Evolutionary conservation across 176 grass and related monocot species (phyloP), one percentile per base, ranked within the genome.

Genomic region (Bolboschoenus planiculmis): DNA sequence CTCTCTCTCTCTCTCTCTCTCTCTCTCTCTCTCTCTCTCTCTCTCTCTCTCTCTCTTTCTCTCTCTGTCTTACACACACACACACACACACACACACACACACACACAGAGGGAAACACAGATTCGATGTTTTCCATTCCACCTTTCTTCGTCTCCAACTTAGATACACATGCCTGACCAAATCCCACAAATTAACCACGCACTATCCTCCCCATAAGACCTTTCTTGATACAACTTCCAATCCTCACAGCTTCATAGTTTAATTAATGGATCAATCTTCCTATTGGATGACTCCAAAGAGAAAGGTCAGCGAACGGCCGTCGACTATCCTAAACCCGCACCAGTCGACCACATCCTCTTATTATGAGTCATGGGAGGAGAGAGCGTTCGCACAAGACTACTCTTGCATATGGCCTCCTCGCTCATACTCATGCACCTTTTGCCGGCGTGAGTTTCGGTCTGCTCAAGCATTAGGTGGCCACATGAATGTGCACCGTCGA

Each of bases 401-500:
- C 42, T 85, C 87, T 48, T 87, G 89, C 73, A 86, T 90, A 53
- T 94, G 92, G 92, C 92, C 92, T 47, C 92, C 92, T 84, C 81
- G 92, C 54, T 94, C 89, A 44, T 94, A 94, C 87, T 81, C 89
- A 0, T 94, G 92, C 83, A 94, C 85, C 68, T 94, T 94, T 79
- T 94, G 92, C 48, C 73, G 83, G 6, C 84, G 92, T 8, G 89
- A 94, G 84, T 94, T 94, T 78, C 90, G 92, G 31, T 94, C 92
- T 4, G 90, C 90, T 23, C 90, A 92, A 80, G 90, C 90, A 21
- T 84, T 92, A 50, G 90, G 90, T 36, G 90, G 90, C 24, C 90
- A 92, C 84, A 92, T 92, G 90, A 92, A 92, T 48, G 92, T 94
- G 37, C 92, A 94, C 76, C 92, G 92, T 70, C 88, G 92, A 62